A percentile compares a stretch with the other conserved stretches of the same genome.
phyloP scores from a whole-genome alignment of 257 asterid species.

The Buddleja alternifolia region DNA sequence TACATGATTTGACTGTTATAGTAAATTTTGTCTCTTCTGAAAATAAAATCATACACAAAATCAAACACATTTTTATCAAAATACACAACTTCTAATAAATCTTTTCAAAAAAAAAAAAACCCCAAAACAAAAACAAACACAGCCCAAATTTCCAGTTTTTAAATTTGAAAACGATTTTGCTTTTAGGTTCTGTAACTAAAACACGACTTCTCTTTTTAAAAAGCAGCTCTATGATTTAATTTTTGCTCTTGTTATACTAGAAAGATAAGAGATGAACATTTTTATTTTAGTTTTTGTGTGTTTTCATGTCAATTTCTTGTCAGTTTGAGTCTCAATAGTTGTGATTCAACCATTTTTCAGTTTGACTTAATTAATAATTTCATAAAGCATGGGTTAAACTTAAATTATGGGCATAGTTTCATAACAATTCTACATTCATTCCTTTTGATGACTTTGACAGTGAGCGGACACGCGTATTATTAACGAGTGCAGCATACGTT shows the following conservation, averaged over 20 bases:
- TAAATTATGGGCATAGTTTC: background rate
- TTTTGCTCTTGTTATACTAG: slow-evolving; percentile 5
- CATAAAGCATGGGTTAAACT: background rate
- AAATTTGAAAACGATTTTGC: too few relatives aligned
- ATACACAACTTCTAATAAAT: too few relatives aligned
- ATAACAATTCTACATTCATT: slow-evolving; percentile 5
- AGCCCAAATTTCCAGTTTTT: too few relatives aligned
- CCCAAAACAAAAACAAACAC: too few relatives aligned
- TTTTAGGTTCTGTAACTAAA: background rate
- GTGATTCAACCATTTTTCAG: slow-evolving; percentile 1
- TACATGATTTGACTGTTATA: too few relatives aligned
- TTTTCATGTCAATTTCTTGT: too few relatives aligned
- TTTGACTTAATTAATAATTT: background rate
- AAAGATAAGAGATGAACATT: background rate
- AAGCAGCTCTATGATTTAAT: background rate
- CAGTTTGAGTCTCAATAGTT: background rate
- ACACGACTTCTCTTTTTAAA: background rate
- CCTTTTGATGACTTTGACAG: slow-evolving; percentile 52
- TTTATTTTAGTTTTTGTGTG: background rate
- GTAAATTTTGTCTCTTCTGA: too few relatives aligned
- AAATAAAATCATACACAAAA: too few relatives aligned
- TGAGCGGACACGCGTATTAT: slow-evolving; percentile 60
- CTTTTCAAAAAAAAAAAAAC: too few relatives aligned
- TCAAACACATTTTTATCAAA: too few relatives aligned
- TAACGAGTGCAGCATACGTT: slow-evolving; percentile 88